Conservation (phyloP, 163 green algal species). For the Scenedesmus sp. region DNA sequence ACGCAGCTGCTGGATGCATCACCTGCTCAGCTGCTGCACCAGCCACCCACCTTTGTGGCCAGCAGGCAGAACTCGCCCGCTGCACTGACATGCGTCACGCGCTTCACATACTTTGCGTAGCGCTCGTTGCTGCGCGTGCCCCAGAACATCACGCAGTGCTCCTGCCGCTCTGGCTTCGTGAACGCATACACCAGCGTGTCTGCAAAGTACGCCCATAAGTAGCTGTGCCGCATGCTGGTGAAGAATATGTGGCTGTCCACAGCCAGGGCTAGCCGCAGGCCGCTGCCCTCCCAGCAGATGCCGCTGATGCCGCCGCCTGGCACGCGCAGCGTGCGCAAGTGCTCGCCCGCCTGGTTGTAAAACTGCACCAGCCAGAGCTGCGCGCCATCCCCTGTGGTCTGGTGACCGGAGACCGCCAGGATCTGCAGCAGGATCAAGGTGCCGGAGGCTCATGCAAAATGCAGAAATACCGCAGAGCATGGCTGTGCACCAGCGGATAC, state of each 20-base stretch:
- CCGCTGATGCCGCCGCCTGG: conserved; percentile 66
- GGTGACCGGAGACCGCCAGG: conserved; percentile 75
- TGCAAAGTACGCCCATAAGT: conserved; percentile 62
- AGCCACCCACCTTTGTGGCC: conserved; percentile 60
- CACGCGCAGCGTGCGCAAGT: conserved; percentile 82
- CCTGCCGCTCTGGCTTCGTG: conserved; percentile 71
- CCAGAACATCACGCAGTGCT: conserved; percentile 89
- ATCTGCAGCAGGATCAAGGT: conserved; percentile 52
- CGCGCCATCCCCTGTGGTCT: conserved; percentile 48
- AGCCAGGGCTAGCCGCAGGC: conserved; percentile 77
- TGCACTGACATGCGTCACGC: conserved; percentile 75
- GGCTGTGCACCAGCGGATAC: background rate
- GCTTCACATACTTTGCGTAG: conserved; percentile 80
- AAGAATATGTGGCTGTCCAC: conserved; percentile 88
- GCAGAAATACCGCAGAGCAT: too few species aligned
- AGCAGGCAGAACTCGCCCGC: conserved; percentile 82
- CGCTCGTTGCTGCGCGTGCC: conserved; percentile 72
- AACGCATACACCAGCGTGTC: conserved; percentile 86
- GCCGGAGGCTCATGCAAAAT: background rate
- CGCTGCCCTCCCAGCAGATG: conserved; percentile 82
- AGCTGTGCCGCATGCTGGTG: conserved; percentile 73
- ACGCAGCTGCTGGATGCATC: background rate
- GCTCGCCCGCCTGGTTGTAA: conserved; percentile 74
- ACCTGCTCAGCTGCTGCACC: background rate
- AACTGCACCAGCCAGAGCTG: conserved; percentile 72